A percentile compares a stretch with the other conserved stretches of the same genome.
Conservation (phyloP, 2,329 filamentous ascomycete genomes). For the Trichophyton verrucosum region DNA sequence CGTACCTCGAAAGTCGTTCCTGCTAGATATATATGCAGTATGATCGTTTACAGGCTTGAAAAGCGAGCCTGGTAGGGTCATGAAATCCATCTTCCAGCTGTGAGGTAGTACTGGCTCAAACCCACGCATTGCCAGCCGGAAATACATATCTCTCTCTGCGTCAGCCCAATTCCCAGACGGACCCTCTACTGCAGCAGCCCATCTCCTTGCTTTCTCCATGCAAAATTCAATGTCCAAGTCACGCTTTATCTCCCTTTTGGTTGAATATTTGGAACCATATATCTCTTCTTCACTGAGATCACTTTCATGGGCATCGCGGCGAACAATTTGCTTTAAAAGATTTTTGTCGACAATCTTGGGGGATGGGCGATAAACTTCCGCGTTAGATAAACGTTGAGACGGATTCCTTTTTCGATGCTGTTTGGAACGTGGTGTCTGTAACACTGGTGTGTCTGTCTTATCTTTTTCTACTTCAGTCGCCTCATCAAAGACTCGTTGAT, state of each 20-base stretch:
- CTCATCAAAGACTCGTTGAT: neutral
- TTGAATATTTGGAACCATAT: neutral
- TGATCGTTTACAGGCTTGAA: slow-evolving; percentile 33
- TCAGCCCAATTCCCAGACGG: slow-evolving; percentile 38
- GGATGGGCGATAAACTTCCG: slow-evolving; percentile 4
- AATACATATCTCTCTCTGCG: slow-evolving; percentile 41
- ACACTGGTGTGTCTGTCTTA: no score
- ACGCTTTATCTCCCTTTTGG: slow-evolving; percentile 15
- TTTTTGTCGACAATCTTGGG: slow-evolving; percentile 10
- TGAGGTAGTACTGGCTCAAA: slow-evolving; percentile 44
- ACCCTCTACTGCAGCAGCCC: slow-evolving; percentile 28
- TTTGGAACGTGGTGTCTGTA: neutral
- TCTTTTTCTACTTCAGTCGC: neutral
- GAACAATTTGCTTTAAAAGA: slow-evolving; percentile 7
- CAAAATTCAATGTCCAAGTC: slow-evolving; percentile 20
- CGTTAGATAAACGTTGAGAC: neutral
- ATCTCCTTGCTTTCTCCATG: slow-evolving; percentile 23
- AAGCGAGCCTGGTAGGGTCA: slow-evolving; percentile 40
- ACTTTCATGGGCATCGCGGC: slow-evolving; percentile 12
- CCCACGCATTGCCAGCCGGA: slow-evolving; percentile 43
- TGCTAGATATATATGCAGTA: slow-evolving; percentile 35
- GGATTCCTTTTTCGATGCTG: neutral
- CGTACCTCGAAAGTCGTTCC: slow-evolving; percentile 37
- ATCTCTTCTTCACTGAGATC: slow-evolving; percentile 13
- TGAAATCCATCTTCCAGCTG: slow-evolving; percentile 43